Evolutionary conservation across 2,329 filamentous ascomycete genomes (phyloP).

Genomic region (Emergomyces pasteurianus): DNA sequence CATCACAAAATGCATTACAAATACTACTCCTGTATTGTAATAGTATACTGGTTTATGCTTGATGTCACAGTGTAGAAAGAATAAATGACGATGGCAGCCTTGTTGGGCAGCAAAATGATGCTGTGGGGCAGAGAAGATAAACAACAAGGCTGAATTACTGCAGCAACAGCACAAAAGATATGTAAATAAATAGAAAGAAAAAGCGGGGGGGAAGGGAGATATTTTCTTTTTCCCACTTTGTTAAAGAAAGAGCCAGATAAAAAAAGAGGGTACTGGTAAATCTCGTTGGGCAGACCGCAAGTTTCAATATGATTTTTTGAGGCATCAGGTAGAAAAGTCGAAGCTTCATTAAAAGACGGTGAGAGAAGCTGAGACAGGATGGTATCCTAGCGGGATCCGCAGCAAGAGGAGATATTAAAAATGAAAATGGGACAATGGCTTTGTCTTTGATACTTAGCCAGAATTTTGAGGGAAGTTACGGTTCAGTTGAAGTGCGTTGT

Average conservation of each 20-base stretch:
- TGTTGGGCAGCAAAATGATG: neutral
- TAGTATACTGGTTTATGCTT: neutral
- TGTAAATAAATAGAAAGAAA: neutral
- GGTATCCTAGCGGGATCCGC: neutral
- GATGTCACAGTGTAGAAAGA: neutral
- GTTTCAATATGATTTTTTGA: neutral
- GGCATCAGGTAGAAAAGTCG: neutral
- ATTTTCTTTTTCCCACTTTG: neutral
- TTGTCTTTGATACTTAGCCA: neutral
- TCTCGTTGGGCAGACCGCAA: neutral
- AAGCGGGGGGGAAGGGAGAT: neutral
- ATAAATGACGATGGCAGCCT: neutral
- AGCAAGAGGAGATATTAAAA: too few relatives aligned
- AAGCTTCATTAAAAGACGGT: neutral
- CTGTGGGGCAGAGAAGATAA: neutral
- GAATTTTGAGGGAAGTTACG: neutral
- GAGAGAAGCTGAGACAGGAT: neutral
- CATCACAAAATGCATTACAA: neutral
- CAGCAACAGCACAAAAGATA: neutral
- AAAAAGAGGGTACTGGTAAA: too few relatives aligned
- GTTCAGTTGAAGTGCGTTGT: too few relatives aligned
- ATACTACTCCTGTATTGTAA: neutral
- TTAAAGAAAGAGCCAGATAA: too few relatives aligned
- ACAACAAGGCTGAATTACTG: neutral
- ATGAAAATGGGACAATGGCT: neutral